Evolutionary conservation across 2,329 filamentous ascomycete genomes (phyloP), one percentile per base, ranked within the genome.

Genomic region (Aciculosporium take): DNA sequence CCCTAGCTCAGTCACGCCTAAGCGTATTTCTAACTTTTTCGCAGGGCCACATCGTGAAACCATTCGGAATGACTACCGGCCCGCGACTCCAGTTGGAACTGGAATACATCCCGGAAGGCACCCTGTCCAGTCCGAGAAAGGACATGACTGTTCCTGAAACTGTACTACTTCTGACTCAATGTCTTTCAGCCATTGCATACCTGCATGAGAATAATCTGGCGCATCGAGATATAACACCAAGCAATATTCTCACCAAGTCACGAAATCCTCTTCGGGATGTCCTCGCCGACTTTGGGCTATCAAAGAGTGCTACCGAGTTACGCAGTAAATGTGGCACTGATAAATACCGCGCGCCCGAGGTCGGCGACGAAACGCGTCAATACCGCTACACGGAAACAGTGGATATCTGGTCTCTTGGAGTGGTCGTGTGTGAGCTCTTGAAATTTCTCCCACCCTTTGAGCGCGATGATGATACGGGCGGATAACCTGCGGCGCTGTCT

Each of bases 241-340:
- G 91, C 56, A 94, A 94, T 55, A 94, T 95, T 17, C 66, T 95
- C 6, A 67, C 94, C 25, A 75, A 80, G 10, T 87, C 24, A 21
- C 44, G 42, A 30, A 33, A 81, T 49, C 71, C 86, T 18, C 66
- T 93, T 21, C 76, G 76, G 43, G 78, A 93, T 51, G 94, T 94
- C 62, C 65, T 95, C 45, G 87, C 84, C 5, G 88, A 94, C 60
- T 94, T 94, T 60, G 88, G 88, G 34, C 71, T 94, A 25, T 86
- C 87, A 15, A 94, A 94, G 62, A 93, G 94, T 49, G 88, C 93
- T 49, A 85, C 86, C 44, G 87, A 94, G 58, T 91, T 87, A 1
- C 91, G 84, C 1, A 94, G 86, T 1, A 63, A 94, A 51, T 87
- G 87, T 57, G 88, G 88, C 45, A 94, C 87, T 23, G 83, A 83